Percentiles rank a stretch among this genome's conserved stretches.
These are phyloP conservation scores for Starmerella stigmatis DNA, from an alignment of 805 yeast species.

Conservation along the genomic window DNA sequence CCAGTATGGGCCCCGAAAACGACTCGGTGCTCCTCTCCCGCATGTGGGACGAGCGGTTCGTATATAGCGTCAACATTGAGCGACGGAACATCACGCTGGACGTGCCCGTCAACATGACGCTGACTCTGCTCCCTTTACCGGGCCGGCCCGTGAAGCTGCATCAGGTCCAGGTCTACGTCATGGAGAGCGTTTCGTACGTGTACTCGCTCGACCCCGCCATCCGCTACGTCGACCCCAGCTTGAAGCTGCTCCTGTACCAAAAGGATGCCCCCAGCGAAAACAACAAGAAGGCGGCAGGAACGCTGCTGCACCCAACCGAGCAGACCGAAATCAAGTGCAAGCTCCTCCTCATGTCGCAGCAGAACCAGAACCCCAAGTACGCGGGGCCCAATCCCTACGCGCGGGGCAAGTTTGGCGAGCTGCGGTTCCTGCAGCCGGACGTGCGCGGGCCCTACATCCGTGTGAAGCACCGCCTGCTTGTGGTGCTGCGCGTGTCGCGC, in stretches of 20 bases:
- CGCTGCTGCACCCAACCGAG: slow-evolving; percentile 20
- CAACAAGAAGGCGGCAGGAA: slow-evolving; percentile 11
- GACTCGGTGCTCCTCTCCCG: slow-evolving; percentile 73
- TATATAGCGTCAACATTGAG: slow-evolving; percentile 68
- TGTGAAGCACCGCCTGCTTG: slow-evolving; percentile 23
- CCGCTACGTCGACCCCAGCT: slow-evolving; percentile 23
- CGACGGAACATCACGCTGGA: slow-evolving; percentile 66
- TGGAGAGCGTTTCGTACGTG: slow-evolving; percentile 25
- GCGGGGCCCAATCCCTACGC: slow-evolving; percentile 23
- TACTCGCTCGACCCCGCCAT: slow-evolving; percentile 25
- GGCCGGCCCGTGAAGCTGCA: slow-evolving; percentile 61
- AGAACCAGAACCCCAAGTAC: slow-evolving; percentile 13
- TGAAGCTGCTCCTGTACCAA: slow-evolving; percentile 22
- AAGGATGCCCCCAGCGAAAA: slow-evolving; percentile 15
- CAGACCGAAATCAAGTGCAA: slow-evolving; percentile 19
- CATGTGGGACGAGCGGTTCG: slow-evolving; percentile 76
- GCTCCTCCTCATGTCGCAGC: slow-evolving; percentile 17
- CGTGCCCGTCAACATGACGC: slow-evolving; percentile 62
- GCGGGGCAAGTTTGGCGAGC: slow-evolving; percentile 25
- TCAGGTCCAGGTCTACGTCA: slow-evolving; percentile 32
- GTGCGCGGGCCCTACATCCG: slow-evolving; percentile 23
- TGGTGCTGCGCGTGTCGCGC: slow-evolving; percentile 24
- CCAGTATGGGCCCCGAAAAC: slow-evolving; percentile 49
- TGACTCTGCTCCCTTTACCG: slow-evolving; percentile 55
- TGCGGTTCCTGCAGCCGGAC: slow-evolving; percentile 25